These are phyloP conservation scores for Penicillium sp. DNA, from an alignment of 2,329 filamentous ascomycete species.

Conservation along the genomic window DNA sequence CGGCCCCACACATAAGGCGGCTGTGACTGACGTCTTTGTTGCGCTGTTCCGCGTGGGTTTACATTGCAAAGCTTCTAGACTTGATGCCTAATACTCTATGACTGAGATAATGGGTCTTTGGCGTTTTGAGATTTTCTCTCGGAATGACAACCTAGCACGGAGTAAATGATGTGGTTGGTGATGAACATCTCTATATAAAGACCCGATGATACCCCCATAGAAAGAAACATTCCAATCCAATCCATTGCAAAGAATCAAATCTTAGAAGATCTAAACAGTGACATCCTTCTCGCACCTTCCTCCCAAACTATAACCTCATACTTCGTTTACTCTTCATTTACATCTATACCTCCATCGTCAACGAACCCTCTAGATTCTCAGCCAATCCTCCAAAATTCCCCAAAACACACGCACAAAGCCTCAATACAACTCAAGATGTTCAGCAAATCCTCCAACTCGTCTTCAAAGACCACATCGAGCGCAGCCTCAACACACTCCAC, in stretches of 20 bases:
- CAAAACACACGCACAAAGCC: neutral
- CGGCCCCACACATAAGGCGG: neutral
- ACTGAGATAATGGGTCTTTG: neutral
- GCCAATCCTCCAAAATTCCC: neutral
- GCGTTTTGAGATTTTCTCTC: neutral
- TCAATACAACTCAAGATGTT: conserved; percentile 10
- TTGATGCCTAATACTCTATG: neutral
- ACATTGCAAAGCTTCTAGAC: neutral
- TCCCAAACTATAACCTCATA: neutral
- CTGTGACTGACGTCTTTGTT: neutral
- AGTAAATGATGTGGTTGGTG: neutral
- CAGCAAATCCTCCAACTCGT: conserved; percentile 12
- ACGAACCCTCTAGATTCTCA: neutral
- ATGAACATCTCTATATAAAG: conserved; percentile 5
- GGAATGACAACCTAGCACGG: neutral
- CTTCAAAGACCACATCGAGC: conserved; percentile 13
- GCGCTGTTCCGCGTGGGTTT: neutral
- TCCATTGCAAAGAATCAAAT: neutral
- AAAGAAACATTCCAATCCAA: neutral
- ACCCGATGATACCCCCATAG: neutral
- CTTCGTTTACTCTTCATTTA: neutral
- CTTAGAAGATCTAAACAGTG: neutral
- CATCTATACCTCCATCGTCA: neutral
- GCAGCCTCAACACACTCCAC: conserved; percentile 24
- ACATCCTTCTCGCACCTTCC: neutral